Percentiles rank a stretch among this genome's conserved stretches.
These are phyloP conservation scores for Mycena latifolia DNA, from an alignment of 768 basidiomycete genomes.

Conservation along the genomic window DNA sequence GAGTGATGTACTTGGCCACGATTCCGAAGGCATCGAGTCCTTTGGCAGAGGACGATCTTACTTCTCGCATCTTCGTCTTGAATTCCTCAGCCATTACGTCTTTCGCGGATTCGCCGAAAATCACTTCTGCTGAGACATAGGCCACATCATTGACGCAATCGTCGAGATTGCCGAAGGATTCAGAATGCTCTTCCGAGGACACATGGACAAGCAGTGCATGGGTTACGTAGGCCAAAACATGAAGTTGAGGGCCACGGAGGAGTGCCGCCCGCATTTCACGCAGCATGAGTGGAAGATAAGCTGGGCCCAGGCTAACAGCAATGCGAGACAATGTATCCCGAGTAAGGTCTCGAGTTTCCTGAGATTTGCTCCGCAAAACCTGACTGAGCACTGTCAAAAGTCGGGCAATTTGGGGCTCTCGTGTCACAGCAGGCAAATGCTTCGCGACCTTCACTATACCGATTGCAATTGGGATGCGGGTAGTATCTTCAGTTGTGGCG, in stretches of 20 bases:
- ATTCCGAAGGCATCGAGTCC: conserved; percentile 90
- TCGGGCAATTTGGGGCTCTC: conserved; percentile 77
- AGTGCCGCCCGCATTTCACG: conserved; percentile 89
- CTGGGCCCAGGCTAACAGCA: conserved; percentile 75
- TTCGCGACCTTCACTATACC: conserved; percentile 89
- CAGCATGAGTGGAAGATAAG: conserved; percentile 79
- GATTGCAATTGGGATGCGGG: conserved; percentile 89
- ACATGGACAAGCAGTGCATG: conserved; percentile 89
- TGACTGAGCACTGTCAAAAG: conserved; percentile 90
- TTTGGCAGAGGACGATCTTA: conserved; percentile 82
- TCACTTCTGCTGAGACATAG: conserved; percentile 86
- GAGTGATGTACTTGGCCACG: conserved; percentile 82
- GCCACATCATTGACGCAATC: conserved; percentile 83
- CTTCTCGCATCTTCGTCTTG: conserved; percentile 95
- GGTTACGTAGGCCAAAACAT: conserved; percentile 87
- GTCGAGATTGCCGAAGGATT: conserved; percentile 75
- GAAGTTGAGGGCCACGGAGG: conserved; percentile 92
- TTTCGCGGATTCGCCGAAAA: conserved; percentile 94
- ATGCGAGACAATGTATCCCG: conserved; percentile 89
- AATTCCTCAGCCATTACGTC: conserved; percentile 91
- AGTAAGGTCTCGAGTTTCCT: conserved; percentile 90
- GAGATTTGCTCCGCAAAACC: conserved; percentile 91
- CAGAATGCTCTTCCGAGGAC: conserved; percentile 69
- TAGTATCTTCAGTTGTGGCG: conserved; percentile 80
- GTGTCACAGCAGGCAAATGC: conserved; percentile 75